Evolutionary conservation across 2,329 filamentous ascomycete species (phyloP), one percentile per base, ranked within the genome.

Genomic region (Fusarium drepaniforme): DNA sequence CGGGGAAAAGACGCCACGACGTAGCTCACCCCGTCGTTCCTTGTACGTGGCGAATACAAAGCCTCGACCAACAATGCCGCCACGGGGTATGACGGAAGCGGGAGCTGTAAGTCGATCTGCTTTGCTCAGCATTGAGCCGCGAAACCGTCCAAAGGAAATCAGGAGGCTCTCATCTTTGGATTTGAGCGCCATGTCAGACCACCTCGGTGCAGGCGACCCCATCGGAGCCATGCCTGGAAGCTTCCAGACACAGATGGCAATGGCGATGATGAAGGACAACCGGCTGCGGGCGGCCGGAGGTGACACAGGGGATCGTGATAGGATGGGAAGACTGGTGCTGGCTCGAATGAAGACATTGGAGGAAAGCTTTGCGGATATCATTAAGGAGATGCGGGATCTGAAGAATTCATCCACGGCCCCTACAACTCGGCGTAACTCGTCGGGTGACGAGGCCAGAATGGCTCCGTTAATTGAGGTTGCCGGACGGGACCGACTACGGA

Each of bases 331-430:
- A 66, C 88, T 98, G 56, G 93, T 98, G 83, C 86, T 98, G 56
- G 94, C 95, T 11, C 88, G 95, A 38, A 98, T 98, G 95, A 97
- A 97, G 82, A 96, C 93, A 9, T 88, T 98, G 3, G 96, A 98
- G 81, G 95, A 97, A 83, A 93, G 95, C 16, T 96, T 98, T 82
- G 90, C 93, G 3, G 94, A 98, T 70, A 92, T 97, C n/a, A 90
- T 95, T 67, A 91, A 90, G 72, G 94, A 97, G 82, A 92, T 97
- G 81, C 91, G 93, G 72, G 90, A 91, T 73, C 84, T 90, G 81
- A 90, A 86, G 83, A 84, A 82, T 57, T 85, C 83, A 44, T 85
- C 84, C 35, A 86, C 84, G n/a, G 83, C 83, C 38, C 84, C 86
- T 4, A 84, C 86, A 3, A 88, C 88, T 8, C 84, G 86, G 33